Conservation (phyloP, 108 stramenopile species). For the Nitzschia sp. region DNA sequence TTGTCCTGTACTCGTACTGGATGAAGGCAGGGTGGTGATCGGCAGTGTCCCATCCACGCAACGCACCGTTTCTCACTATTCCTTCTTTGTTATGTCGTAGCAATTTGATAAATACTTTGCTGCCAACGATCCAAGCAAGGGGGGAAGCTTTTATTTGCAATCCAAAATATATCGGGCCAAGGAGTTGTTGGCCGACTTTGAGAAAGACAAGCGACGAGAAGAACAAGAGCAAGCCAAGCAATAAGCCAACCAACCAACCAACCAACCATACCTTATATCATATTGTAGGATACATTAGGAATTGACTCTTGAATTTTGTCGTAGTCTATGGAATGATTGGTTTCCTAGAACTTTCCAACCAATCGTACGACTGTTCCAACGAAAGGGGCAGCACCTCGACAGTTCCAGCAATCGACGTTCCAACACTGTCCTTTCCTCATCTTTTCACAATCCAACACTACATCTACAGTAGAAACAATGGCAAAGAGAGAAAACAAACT, state of each 20-base stretch:
- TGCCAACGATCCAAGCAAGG: constrained; percentile 89
- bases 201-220: constrained; percentile 62
- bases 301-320: too few species aligned
- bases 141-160: constrained; percentile 98
- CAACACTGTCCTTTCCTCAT: too few species aligned
- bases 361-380: too few species aligned
- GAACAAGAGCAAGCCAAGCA: constrained; percentile 10
- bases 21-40: too few species aligned
- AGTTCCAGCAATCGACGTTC: too few species aligned
- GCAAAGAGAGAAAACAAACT: constrained; percentile 5
- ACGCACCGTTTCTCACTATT: background rate
- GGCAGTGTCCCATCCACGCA: too few species aligned
- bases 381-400: too few species aligned
- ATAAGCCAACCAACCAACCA: background rate
- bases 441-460: too few species aligned
- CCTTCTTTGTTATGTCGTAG: constrained; percentile 24
- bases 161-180: constrained; percentile 94
- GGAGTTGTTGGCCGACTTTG: constrained; percentile 82
- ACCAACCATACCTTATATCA: background rate
- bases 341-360: too few species aligned
- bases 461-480: background rate
- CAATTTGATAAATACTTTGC: constrained; percentile 91
- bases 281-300: too few species aligned
- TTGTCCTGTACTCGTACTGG: too few species aligned
- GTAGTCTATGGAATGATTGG: too few species aligned